Evolutionary conservation across 75 land plant genomes (phyloP).

Genomic region (Isoetes taiwanensis): DNA sequence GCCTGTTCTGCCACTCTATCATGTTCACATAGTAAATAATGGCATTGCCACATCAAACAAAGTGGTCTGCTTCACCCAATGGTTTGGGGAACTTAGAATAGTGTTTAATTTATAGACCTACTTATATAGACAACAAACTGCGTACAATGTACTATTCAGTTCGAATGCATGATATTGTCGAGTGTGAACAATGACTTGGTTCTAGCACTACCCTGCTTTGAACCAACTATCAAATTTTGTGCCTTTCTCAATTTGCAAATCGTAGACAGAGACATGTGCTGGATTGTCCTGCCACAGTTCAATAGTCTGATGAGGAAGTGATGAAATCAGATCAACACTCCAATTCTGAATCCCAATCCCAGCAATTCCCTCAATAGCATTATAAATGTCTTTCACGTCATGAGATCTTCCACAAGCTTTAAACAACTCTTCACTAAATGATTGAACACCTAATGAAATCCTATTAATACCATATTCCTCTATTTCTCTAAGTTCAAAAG

Average conservation of each 20-base stretch:
- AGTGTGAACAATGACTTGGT: no score
- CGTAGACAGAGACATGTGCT: constrained; percentile 75
- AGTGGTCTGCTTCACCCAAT: no score
- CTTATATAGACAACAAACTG: no score
- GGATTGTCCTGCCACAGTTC: constrained; percentile 70
- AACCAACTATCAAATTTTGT: constrained; percentile 80
- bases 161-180: no score
- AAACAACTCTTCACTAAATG: constrained; percentile 65
- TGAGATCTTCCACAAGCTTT: constrained; percentile 82
- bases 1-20: no score
- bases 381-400: constrained; percentile 55
- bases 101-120: no score
- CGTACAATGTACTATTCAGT: no score
- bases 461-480: constrained; percentile 60
- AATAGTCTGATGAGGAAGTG: constrained; percentile 73
- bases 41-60: no score
- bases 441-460: constrained; percentile 93
- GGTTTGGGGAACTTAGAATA: no score
- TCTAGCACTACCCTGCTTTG: constrained; percentile 64
- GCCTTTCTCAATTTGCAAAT: constrained; percentile 89
- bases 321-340: constrained; percentile 90
- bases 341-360: constrained; percentile 51
- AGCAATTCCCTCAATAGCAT: constrained; percentile 58
- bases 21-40: no score
- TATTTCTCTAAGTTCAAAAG: constrained; percentile 29